Conservation (phyloP, 768 basidiomycete genomes). For the Russula abietina region DNA sequence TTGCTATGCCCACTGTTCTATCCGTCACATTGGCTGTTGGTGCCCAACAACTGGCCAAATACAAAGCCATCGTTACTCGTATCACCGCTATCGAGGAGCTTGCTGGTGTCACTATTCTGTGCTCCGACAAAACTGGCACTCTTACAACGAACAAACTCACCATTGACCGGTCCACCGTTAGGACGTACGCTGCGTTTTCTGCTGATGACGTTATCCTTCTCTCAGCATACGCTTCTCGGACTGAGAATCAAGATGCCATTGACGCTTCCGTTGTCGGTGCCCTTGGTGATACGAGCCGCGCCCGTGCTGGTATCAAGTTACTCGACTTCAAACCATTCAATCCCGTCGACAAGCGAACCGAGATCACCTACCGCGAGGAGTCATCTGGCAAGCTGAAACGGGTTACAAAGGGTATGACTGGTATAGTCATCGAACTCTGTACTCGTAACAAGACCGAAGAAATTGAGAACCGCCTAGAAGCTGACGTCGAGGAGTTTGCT, state of each 20-base stretch:
- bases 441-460: slow-evolving; percentile 95
- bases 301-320: slow-evolving; percentile 90
- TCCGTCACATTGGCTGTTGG: slow-evolving; percentile 98
- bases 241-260: slow-evolving; percentile 98
- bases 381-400: slow-evolving; percentile 94
- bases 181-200: slow-evolving; percentile 83
- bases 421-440: slow-evolving; percentile 96
- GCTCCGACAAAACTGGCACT: slow-evolving; percentile 98
- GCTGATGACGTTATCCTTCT: slow-evolving; percentile 89
- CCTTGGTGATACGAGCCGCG: slow-evolving; percentile 62
- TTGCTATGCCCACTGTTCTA: slow-evolving; percentile 98
- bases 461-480: slow-evolving; percentile 83
- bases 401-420: slow-evolving; percentile 99
- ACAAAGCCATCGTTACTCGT: slow-evolving; percentile 99
- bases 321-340: slow-evolving; percentile 99
- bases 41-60: slow-evolving; percentile 97
- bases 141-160: slow-evolving; percentile 99
- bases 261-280: slow-evolving; percentile 81
- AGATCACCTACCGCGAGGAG: slow-evolving; percentile 95
- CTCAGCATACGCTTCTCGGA: slow-evolving; percentile 93
- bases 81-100: slow-evolving; percentile 99
- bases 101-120: slow-evolving; percentile 96
- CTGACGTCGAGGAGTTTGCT: slow-evolving; percentile 95
- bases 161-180: slow-evolving; percentile 88
- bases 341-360: slow-evolving; percentile 98